A percentile compares a stretch with the other conserved stretches of the same genome.
These are phyloP conservation scores for Nicotiana rustica DNA, from an alignment of 305 asterid species.

Conservation along the genomic window DNA sequence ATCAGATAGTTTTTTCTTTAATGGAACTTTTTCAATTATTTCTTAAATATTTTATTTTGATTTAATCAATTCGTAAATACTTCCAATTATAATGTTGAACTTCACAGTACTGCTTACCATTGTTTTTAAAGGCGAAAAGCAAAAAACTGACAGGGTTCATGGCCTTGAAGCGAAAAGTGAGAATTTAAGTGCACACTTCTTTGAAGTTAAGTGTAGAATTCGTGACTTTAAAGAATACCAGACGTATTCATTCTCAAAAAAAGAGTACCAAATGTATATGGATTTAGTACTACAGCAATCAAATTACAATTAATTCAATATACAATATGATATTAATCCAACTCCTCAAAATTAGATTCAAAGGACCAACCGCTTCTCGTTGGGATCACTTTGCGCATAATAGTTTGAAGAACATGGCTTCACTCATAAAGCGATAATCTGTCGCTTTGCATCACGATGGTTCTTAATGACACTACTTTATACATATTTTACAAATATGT, in stretches of 20 bases:
- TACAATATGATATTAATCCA: constrained; percentile 24
- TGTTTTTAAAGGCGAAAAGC: background rate
- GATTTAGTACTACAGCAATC: background rate
- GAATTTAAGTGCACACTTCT: constrained; percentile 9
- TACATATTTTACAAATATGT: background rate
- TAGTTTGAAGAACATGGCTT: background rate
- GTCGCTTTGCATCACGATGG: constrained; percentile 1
- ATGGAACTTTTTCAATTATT: background rate
- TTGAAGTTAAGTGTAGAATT: constrained; percentile 5
- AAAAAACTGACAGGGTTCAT: constrained; percentile 4
- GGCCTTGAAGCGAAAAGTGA: background rate
- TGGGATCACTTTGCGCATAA: constrained; percentile 5
- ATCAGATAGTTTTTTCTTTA: background rate
- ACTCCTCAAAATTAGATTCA: constrained; percentile 7
- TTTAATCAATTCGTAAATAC: background rate
- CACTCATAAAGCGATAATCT: background rate
- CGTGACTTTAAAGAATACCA: background rate
- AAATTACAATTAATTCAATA: constrained; percentile 16
- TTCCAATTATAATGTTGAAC: background rate
- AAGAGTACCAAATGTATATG: background rate
- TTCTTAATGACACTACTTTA: constrained; percentile 9
- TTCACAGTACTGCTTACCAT: background rate
- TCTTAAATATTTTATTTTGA: background rate
- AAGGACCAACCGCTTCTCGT: background rate
- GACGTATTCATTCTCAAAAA: background rate